Percentiles rank a stretch among this genome's conserved stretches.
Conservation (phyloP, 345 rosid genomes). For the Moricandia moricandioides region DNA sequence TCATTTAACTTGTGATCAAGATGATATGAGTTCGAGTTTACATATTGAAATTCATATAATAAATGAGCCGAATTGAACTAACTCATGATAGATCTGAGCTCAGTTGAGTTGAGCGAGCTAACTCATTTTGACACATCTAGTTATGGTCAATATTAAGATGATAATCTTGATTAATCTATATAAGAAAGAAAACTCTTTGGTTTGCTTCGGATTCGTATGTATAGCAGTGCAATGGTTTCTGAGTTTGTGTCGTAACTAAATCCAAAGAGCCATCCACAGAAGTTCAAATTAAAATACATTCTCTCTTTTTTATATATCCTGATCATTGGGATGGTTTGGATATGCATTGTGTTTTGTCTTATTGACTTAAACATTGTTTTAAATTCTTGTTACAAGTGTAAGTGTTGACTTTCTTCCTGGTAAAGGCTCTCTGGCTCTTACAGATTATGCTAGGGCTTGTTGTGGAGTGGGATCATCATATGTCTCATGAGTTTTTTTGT, state of each 20-base stretch:
- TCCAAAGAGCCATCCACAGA: neutral
- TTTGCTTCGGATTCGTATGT: neutral
- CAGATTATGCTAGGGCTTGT: neutral
- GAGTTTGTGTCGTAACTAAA: neutral
- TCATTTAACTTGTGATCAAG: too few relatives aligned
- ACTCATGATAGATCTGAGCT: too few relatives aligned
- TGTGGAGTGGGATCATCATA: neutral
- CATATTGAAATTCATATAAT: too few relatives aligned
- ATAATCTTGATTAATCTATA: neutral
- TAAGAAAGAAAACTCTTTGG: neutral
- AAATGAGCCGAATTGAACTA: too few relatives aligned
- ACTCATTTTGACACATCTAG: too few relatives aligned
- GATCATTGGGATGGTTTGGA: neutral
- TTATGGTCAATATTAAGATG: neutral
- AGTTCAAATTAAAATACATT: neutral
- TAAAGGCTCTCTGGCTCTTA: neutral
- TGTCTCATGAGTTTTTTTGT: neutral
- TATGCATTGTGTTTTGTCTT: neutral
- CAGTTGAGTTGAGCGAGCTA: too few relatives aligned
- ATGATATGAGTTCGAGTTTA: too few relatives aligned
- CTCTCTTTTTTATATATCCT: neutral
- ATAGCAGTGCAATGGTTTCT: neutral
- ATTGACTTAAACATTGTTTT: neutral
- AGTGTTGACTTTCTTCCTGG: neutral
- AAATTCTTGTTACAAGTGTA: neutral